Conservation (phyloP, 208 protist species). For the Trypanosoma vivax region DNA sequence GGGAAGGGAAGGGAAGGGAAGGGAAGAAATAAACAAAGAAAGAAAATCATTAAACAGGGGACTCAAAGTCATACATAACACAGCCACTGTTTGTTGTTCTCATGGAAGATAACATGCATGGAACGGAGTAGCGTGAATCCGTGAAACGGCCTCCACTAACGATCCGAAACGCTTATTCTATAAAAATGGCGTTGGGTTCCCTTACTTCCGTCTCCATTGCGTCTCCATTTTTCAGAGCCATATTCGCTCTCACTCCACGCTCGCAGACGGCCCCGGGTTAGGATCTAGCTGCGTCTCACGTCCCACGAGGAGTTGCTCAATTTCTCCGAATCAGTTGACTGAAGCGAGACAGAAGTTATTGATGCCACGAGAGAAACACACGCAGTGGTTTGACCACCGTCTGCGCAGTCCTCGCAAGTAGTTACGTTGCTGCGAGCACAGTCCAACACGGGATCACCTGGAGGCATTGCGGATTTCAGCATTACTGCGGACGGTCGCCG, state of each 20-base stretch:
- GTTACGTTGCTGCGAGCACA: not conserved
- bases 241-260: no score
- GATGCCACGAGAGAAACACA: slow-evolving; percentile 1
- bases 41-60: slow-evolving; percentile 13
- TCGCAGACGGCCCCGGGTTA: no score
- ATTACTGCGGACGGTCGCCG: not conserved
- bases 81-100: not conserved
- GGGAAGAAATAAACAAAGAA: slow-evolving; percentile 6
- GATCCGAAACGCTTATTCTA: no score
- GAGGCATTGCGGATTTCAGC: not conserved
- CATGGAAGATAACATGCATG: no score
- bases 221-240: no score
- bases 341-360: slow-evolving; percentile 13
- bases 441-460: not conserved
- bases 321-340: slow-evolving; percentile 2
- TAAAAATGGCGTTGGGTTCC: no score
- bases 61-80: slow-evolving; percentile 2
- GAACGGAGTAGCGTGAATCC: no score
- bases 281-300: no score
- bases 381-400: not conserved
- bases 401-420: not conserved
- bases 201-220: no score
- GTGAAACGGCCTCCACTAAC: no score
- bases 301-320: not conserved
- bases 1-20: not conserved